Evolutionary conservation across 2,329 filamentous ascomycete genomes (phyloP).

Genomic region (Herpotrichia juniperi): DNA sequence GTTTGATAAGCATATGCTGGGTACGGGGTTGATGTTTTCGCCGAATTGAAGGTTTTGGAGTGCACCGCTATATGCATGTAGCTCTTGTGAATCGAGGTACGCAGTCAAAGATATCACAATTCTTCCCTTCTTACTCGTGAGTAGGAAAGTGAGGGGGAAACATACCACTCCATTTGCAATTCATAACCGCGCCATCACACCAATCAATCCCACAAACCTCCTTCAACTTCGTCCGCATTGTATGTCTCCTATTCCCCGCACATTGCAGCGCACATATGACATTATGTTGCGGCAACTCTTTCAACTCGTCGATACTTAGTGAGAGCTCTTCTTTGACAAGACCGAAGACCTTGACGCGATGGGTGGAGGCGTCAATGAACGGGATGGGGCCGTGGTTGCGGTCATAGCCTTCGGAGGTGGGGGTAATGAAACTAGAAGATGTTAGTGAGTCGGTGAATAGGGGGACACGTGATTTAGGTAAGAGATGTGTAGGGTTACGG

Average conservation of each 20-base stretch:
- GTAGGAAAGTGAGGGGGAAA: too few species aligned
- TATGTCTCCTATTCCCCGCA: conserved; percentile 65
- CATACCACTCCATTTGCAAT: conserved; percentile 60
- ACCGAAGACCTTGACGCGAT: conserved; percentile 57
- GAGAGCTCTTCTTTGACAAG: conserved; percentile 51
- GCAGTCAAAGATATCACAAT: too few species aligned
- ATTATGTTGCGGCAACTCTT: conserved; percentile 58
- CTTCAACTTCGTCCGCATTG: conserved; percentile 64
- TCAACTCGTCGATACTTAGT: conserved; percentile 56
- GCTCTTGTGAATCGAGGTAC: too few species aligned
- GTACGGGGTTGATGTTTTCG: too few species aligned
- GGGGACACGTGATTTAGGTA: not conserved
- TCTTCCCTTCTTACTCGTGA: not conserved
- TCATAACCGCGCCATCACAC: conserved; percentile 66
- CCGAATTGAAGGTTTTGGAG: too few species aligned
- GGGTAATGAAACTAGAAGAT: conserved; percentile 54
- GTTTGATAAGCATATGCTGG: not conserved
- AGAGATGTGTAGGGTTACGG: not conserved
- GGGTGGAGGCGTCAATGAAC: conserved; percentile 48
- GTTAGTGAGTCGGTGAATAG: not conserved
- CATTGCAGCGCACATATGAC: conserved; percentile 65
- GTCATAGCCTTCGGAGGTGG: conserved; percentile 57
- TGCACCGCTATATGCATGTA: too few species aligned
- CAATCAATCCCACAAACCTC: conserved; percentile 67
- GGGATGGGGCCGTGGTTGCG: conserved; percentile 63